Percentiles rank a stretch among this genome's conserved stretches.
These are phyloP conservation scores for Flammula alnicola DNA, from an alignment of 1,284 basidiomycete genomes.

Conservation along the genomic window DNA sequence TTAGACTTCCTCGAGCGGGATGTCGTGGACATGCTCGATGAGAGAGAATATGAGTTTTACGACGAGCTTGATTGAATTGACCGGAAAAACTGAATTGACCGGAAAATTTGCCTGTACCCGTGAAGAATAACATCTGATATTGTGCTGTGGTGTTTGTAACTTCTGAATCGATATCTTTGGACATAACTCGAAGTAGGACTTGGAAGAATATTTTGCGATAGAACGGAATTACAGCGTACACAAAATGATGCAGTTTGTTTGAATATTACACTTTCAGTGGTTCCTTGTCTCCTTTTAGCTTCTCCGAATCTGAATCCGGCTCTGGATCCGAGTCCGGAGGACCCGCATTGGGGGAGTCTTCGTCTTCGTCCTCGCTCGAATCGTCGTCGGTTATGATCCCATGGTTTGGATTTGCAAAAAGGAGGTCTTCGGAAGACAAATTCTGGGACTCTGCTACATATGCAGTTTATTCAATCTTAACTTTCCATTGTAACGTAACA, in stretches of 20 bases:
- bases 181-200: neutral
- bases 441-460: conserved; percentile 20
- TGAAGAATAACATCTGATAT: neutral
- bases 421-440: conserved; percentile 42
- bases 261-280: neutral
- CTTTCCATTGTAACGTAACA: conserved; percentile 5
- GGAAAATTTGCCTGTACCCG: neutral
- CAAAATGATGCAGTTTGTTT: too few relatives aligned
- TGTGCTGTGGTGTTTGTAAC: conserved; percentile 2
- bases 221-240: too few relatives aligned
- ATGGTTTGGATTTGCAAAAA: conserved; percentile 50
- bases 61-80: neutral
- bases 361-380: conserved; percentile 29
- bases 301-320: conserved; percentile 12
- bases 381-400: conserved; percentile 24
- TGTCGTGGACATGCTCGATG: too few relatives aligned
- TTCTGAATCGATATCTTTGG: neutral
- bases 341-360: conserved; percentile 18
- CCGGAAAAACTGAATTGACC: too few relatives aligned
- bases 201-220: neutral
- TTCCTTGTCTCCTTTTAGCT: neutral
- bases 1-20: too few relatives aligned
- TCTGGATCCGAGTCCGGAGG: conserved; percentile 9
- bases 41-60: too few relatives aligned
- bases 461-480: neutral